A percentile compares a stretch with the other conserved stretches of the same genome.
These are phyloP conservation scores for Tolypocladium sp. DNA, from an alignment of 2,329 filamentous ascomycete species.

Conservation along the genomic window DNA sequence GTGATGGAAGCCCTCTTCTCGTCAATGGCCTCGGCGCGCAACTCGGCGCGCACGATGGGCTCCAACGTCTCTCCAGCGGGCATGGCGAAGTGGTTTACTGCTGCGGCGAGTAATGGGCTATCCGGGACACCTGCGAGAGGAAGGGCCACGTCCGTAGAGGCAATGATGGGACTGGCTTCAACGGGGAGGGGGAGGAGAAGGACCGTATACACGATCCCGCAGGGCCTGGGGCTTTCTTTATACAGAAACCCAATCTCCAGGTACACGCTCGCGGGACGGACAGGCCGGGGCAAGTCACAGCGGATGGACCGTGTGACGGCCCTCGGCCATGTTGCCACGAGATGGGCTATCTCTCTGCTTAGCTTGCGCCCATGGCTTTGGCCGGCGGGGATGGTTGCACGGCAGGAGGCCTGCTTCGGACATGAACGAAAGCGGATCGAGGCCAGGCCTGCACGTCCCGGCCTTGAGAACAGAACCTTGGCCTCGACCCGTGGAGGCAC, in stretches of 20 bases:
- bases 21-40: background rate
- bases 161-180: background rate
- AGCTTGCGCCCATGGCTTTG: background rate
- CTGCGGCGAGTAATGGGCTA: background rate
- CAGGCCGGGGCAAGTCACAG: background rate
- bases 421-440: background rate
- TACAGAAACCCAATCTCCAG: background rate
- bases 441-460: background rate
- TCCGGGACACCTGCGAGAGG: background rate
- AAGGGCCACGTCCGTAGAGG: background rate
- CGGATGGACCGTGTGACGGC: background rate
- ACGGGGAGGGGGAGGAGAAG: background rate
- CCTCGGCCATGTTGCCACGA: background rate
- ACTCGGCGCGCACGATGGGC: background rate
- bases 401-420: background rate
- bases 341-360: background rate
- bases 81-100: background rate
- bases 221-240: background rate
- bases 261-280: background rate
- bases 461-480: background rate
- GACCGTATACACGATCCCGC: background rate
- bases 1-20: background rate
- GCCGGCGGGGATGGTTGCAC: background rate
- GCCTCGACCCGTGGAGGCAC: background rate
- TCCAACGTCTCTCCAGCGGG: background rate